Conservation (phyloP, 2,329 filamentous ascomycete genomes). For the Aspergillus uvarum region DNA sequence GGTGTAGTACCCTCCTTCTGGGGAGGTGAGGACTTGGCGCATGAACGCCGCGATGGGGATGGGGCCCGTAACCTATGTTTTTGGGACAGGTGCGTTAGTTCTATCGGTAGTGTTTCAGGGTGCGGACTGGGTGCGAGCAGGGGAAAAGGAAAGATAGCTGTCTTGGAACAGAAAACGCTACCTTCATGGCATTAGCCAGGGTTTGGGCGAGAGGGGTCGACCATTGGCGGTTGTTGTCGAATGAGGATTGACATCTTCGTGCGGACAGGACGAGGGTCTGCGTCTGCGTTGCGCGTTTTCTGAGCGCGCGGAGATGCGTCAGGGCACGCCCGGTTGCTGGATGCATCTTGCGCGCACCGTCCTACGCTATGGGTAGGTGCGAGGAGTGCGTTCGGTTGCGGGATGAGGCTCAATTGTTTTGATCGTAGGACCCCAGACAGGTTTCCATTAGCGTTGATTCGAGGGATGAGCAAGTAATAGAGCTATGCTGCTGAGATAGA, state of each 20-base stretch:
- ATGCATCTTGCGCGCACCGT: constrained; percentile 26
- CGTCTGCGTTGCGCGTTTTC: constrained; percentile 21
- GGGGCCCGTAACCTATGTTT: constrained; percentile 72
- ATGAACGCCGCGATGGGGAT: constrained; percentile 92
- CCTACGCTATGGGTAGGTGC: background rate
- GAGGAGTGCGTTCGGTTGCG: background rate
- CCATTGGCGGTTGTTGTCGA: constrained; percentile 62
- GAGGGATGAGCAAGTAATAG: background rate
- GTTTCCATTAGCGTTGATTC: background rate
- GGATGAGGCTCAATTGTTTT: background rate
- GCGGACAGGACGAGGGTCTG: constrained; percentile 16
- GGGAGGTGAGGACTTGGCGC: constrained; percentile 95
- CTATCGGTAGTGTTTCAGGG: background rate
- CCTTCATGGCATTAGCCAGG: constrained; percentile 81
- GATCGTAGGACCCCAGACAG: too few species aligned
- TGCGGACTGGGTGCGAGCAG: background rate
- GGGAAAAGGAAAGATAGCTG: too few species aligned
- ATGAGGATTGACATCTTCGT: constrained; percentile 37
- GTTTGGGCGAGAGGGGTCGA: constrained; percentile 89
- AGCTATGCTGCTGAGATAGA: background rate
- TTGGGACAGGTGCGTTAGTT: background rate
- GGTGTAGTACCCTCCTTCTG: constrained; percentile 91
- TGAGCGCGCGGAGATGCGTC: constrained; percentile 23
- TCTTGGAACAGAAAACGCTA: constrained; percentile 40
- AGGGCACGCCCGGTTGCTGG: constrained; percentile 29